phyloP scores from a whole-genome alignment of 2,329 filamentous ascomycete genomes.

The Fonsecaea multimorphosa region DNA sequence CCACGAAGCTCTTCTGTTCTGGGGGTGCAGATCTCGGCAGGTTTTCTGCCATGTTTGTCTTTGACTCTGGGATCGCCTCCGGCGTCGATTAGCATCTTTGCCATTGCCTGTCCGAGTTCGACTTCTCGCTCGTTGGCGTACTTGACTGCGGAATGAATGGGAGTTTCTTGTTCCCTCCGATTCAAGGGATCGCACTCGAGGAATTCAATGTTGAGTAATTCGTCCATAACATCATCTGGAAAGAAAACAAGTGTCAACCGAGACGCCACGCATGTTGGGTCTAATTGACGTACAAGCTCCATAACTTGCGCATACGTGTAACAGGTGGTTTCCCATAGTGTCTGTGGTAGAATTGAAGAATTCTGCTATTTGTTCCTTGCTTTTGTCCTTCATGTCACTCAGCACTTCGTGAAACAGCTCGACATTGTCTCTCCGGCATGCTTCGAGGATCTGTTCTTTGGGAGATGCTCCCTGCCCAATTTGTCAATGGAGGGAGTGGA shows the following conservation, averaged over 20 bases:
- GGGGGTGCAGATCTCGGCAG: slow-evolving; percentile 51
- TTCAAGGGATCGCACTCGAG: slow-evolving; percentile 57
- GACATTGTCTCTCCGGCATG: slow-evolving; percentile 90
- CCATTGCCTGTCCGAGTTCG: slow-evolving; percentile 52
- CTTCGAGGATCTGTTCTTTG: slow-evolving; percentile 86
- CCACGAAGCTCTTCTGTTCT: slow-evolving; percentile 51
- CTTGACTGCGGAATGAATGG: slow-evolving; percentile 53
- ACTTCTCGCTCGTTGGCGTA: slow-evolving; percentile 55
- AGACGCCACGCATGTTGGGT: not conserved
- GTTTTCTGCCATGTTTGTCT: slow-evolving; percentile 56
- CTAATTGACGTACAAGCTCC: slow-evolving; percentile 80
- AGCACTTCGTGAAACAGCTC: slow-evolving; percentile 81
- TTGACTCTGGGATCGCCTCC: slow-evolving; percentile 56
- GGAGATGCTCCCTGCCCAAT: slow-evolving; percentile 75
- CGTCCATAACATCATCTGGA: slow-evolving; percentile 56
- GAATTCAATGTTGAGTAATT: slow-evolving; percentile 55
- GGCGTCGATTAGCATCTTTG: slow-evolving; percentile 57
- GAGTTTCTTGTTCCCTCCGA: slow-evolving; percentile 54
- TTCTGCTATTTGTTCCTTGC: slow-evolving; percentile 68
- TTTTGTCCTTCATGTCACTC: slow-evolving; percentile 62
- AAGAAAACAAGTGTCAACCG: slow-evolving; percentile 13
- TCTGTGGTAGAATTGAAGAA: slow-evolving; percentile 87
- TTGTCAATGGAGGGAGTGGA: slow-evolving; percentile 9
- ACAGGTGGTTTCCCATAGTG: slow-evolving; percentile 82
- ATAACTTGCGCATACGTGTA: slow-evolving; percentile 84